phyloP scores from a whole-genome alignment of 805 yeast species.

The Barnettozyma sucrosica region DNA sequence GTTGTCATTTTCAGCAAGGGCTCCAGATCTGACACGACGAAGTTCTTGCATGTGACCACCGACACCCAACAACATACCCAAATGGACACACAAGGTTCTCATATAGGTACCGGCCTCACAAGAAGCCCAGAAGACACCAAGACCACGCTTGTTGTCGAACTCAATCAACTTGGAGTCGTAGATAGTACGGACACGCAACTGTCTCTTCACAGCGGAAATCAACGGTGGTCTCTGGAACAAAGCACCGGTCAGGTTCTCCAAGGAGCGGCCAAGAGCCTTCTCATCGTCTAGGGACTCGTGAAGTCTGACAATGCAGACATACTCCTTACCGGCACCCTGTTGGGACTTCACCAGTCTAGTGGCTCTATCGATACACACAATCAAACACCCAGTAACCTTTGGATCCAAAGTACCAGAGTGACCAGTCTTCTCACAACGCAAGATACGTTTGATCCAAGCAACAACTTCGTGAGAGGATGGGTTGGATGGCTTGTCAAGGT shows the following conservation, averaged over 20 bases:
- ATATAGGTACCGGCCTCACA: slow-evolving; percentile 99
- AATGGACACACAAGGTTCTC: slow-evolving; percentile 98
- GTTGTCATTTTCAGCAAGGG: slow-evolving; percentile 82
- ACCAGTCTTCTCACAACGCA: slow-evolving; percentile 96
- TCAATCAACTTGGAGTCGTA: slow-evolving; percentile 94
- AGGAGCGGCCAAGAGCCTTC: slow-evolving; percentile 77
- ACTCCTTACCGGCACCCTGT: slow-evolving; percentile 99
- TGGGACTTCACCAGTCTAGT: slow-evolving; percentile 97
- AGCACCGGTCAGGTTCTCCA: slow-evolving; percentile 97
- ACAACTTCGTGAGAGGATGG: slow-evolving; percentile 99
- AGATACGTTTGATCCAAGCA: slow-evolving; percentile 96
- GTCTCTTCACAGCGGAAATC: slow-evolving; percentile 98
- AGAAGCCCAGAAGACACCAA: slow-evolving; percentile 98
- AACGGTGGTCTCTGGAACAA: slow-evolving; percentile 98
- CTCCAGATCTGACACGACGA: slow-evolving; percentile 98
- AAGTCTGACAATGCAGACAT: slow-evolving; percentile 93
- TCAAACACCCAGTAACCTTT: slow-evolving; percentile 96
- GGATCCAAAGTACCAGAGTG: slow-evolving; percentile 99
- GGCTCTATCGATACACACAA: slow-evolving; percentile 97
- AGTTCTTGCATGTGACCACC: slow-evolving; percentile 99
- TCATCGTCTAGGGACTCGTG: slow-evolving; percentile 91
- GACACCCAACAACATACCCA: slow-evolving; percentile 96
- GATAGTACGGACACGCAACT: slow-evolving; percentile 95
- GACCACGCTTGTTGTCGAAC: slow-evolving; percentile 93
- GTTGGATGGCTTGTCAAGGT: slow-evolving; percentile 95